These are phyloP conservation scores for Amanita phalloides DNA, from an alignment of 768 basidiomycete genomes.

Conservation along the genomic window DNA sequence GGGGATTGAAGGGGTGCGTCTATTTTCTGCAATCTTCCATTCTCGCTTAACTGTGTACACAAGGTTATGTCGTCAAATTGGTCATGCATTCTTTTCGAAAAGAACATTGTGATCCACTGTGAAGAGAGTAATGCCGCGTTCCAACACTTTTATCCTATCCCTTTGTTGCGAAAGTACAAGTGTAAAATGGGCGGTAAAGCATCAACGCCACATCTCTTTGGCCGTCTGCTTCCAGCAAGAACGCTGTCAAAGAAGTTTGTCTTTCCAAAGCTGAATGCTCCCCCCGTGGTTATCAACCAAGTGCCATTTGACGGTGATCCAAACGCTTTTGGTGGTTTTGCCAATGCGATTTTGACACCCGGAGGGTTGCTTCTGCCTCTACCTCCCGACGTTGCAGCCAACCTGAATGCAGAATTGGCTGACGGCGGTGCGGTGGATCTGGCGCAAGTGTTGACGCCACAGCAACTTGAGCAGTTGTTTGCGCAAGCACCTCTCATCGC, in stretches of 20 bases:
- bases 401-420: not conserved
- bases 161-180: constrained; percentile 24
- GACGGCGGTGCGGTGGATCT: constrained; percentile 1
- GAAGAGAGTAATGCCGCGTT: constrained; percentile 57
- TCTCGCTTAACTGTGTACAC: not conserved
- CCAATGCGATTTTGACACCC: constrained; percentile 2
- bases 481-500: constrained; percentile 1
- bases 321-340: not conserved
- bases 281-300: constrained; percentile 2
- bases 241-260: constrained; percentile 42
- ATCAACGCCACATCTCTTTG: constrained; percentile 28
- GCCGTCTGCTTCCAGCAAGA: constrained; percentile 29
- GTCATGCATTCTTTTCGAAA: constrained; percentile 62
- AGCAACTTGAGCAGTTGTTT: constrained; percentile 4
- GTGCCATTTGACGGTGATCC: not conserved
- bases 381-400: constrained; percentile 2
- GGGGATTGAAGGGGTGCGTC: constrained; percentile 60
- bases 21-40: constrained; percentile 1
- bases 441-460: constrained; percentile 1
- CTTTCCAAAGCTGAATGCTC: constrained; percentile 23
- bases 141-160: constrained; percentile 60
- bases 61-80: constrained; percentile 63
- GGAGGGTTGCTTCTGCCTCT: constrained; percentile 1
- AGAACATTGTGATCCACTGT: constrained; percentile 62
- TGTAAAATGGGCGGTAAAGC: constrained; percentile 15